Evolutionary conservation across 164 flowering plant genomes (phyloP).

Genomic region (Stephania yunnanensis): DNA sequence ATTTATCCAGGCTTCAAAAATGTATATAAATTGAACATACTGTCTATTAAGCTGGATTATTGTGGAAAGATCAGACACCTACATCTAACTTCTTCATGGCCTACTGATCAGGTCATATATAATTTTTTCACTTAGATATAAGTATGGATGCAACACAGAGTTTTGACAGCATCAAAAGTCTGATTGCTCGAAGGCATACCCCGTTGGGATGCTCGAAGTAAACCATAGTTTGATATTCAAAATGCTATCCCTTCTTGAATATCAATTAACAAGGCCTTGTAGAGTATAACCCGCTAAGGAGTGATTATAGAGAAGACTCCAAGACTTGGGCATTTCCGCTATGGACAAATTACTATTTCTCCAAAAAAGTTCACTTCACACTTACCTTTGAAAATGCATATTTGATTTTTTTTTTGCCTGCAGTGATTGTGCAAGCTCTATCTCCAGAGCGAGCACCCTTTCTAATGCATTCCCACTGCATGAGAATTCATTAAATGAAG

Average conservation of each 20-base stretch:
- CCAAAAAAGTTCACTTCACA: neutral
- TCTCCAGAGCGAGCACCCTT: conserved; percentile 86
- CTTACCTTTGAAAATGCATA: conserved; percentile 73
- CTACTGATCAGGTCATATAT: neutral
- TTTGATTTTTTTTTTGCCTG: conserved; percentile 59
- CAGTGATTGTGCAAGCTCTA: conserved; percentile 89
- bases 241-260: too few relatives aligned
- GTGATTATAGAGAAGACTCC: too few relatives aligned
- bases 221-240: too few relatives aligned
- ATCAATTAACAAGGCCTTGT: too few relatives aligned
- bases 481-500: conserved; percentile 52
- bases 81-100: neutral
- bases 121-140: neutral
- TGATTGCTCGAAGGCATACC: neutral
- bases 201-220: neutral
- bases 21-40: too few relatives aligned
- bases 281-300: too few relatives aligned
- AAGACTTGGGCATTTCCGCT: neutral
- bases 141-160: neutral
- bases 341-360: neutral
- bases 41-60: too few relatives aligned
- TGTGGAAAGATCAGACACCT: neutral
- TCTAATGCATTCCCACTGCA: conserved; percentile 70
- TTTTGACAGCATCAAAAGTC: neutral
- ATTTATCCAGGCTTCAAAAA: neutral